Base-by-base conservation (phyloP, 2,329 filamentous ascomycete genomes). In the Cytospora mali region DNA sequence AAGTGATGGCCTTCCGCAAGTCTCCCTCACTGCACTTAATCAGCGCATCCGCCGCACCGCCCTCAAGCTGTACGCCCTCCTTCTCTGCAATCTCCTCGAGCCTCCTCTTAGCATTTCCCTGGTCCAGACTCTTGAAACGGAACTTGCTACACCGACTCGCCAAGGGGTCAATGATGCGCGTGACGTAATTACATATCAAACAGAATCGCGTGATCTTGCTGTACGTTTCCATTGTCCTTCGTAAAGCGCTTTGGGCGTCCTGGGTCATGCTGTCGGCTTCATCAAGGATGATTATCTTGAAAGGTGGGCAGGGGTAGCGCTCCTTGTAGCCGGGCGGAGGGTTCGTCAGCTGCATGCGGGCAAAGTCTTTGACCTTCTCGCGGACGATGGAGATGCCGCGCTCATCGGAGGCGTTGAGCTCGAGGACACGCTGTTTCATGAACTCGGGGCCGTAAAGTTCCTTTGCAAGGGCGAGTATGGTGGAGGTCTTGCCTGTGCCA, bases 211-310 rank as follows among this genome's bases (percentile, higher is more conserved):
- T 99, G 77, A 98, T 97, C 72, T 93, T 93, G 75, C 87, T 91
- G 77, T 98, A 98, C 52, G 93, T 96, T 79, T 99, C 95, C 95
- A 99, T 99, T 1, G 95, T 99, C 60, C 96, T 85, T 68, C 95
- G 85, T 62, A 99, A 81, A 6, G 96, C 95, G 64, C 88, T 91
- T 80, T 99, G 95, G 14, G 95, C 95, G 77, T 99, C 96, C 76
- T 98, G 94, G 46, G 95, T 99, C 94, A 99, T 98, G 69, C 90
- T 95, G 75, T 99, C 95, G 69, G 95, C 95, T 79, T 99, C 95
- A 76, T 99, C 95, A 64, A 99, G 87, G 65, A 99, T 92, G 73
- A 99, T 94, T 74, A 99, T 97, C 80, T 99, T 99, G 82, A 97
- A 99, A 0, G 95, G 95, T 25, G 95, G 95, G 74, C 94, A 98